Evolutionary conservation across 2,329 filamentous ascomycete species (phyloP), one percentile per base, ranked within the genome.

Genomic region (Biscogniauxia sp.): DNA sequence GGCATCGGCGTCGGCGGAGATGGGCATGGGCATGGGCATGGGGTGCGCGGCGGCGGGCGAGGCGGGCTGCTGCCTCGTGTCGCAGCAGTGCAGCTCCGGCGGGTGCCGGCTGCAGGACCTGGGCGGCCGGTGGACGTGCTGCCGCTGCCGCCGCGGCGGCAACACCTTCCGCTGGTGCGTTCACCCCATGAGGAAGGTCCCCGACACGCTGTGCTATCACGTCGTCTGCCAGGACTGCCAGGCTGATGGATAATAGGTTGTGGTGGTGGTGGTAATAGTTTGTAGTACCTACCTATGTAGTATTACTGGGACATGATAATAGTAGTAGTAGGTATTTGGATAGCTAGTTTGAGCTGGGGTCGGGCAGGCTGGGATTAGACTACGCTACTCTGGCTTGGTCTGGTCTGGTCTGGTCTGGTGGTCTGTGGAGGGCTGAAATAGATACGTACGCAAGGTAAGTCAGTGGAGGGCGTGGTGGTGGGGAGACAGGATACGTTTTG

Each of bases 161-260:
- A 84, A 84, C 61, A 71, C 73, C 4, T 77, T 77, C 54, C 72
- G 74, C 20, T 79, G 74, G 73, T 84, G 82, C 64, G 70, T 76
- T 37, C 78, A 81, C 61, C 76, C 73, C 57, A 77, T 79, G 76
- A 75, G 73, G 57, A 75, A 74, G 13, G 78, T 79, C 61, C 79
- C 80, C 9, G 78, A 84, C 63, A 80, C 79, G 1, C 79, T 83
- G 52, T 85, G 82, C 69, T 82, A 82, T 63, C 82, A 84, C 61
- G 70, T 73, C n/a, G 77, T 82, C 55, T 85, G 82, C 66, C 69
- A 73, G 49, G 66, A 65, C 3, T 84, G 82, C 61, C 73, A 71
- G 52, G 61, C 75, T 11, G 78, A 82, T 60, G 51, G 15, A 20
- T 56, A 45, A 23, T 61, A 5, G 23, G n/a, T n/a, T 56, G 15